Conservation (phyloP, 129 eudicot genomes). For the Helianthus tuberosus region DNA sequence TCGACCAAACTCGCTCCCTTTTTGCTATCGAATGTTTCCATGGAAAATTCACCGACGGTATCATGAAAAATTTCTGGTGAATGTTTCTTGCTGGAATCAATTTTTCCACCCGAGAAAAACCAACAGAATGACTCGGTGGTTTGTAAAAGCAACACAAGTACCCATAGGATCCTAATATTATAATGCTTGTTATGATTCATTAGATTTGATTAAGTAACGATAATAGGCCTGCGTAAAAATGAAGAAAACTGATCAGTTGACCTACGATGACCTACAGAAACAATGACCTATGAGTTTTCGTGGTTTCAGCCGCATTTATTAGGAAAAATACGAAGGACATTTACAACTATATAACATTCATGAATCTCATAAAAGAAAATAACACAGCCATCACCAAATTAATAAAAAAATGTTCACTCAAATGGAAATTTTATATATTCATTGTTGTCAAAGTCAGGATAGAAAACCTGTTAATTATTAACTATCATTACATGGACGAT, state of each 20-base stretch:
- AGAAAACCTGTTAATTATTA: too few species aligned
- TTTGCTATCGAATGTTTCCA: not conserved
- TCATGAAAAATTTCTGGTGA: not conserved
- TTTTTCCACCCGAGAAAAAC: constrained; percentile 7
- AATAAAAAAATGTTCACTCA: too few species aligned
- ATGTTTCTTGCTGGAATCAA: not conserved
- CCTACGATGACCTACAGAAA: too few species aligned
- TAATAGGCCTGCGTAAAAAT: not conserved
- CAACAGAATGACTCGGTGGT: not conserved
- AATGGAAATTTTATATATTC: too few species aligned
- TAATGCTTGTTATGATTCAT: constrained; percentile 7
- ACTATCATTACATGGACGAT: not conserved
- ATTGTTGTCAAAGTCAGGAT: too few species aligned
- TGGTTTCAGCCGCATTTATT: too few species aligned
- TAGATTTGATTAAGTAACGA: constrained; percentile 1
- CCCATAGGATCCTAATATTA: constrained; percentile 1
- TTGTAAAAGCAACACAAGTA: not conserved
- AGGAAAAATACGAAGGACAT: too few species aligned
- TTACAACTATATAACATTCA: too few species aligned
- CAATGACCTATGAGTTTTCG: too few species aligned
- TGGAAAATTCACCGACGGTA: constrained; percentile 3
- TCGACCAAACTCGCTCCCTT: constrained; percentile 11
- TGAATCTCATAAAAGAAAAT: too few species aligned
- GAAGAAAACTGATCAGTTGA: not conserved
- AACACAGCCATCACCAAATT: too few species aligned